Base-by-base conservation (phyloP, 495 filamentous ascomycete genomes). In the Penicillium fimorum region DNA sequence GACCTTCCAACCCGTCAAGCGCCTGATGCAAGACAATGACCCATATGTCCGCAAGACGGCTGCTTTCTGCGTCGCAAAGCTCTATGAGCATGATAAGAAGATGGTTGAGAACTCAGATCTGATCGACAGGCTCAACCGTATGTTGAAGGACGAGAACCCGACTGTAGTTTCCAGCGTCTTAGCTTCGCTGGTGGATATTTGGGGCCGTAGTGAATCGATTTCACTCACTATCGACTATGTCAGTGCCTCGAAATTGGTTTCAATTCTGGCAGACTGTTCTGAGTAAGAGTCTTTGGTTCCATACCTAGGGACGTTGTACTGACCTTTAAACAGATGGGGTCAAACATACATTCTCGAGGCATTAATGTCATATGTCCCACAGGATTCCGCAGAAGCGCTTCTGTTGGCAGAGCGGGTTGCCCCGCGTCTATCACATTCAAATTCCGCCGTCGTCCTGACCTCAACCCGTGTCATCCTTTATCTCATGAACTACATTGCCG, bases 291-390 rank as follows among this genome's bases (percentile, higher is more conserved):
- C 45, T 62, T 46, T 60, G 3, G 18, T 11, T 11, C 49, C 1
- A 17, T 30, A 38, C 27, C 1, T 37, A 29, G 13, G 0, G 12
- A 22, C 2, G 10, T 5, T 11, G 29, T 47, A 42, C 71, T 82
- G 64, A 80, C 58, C 15, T 18, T 18, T n/a, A 25, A 13, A 45
- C 58, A 96, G 92, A 82, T 99, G 94, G 94, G 93, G 95, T 44
- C 94, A 99, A 76, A 95, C 92, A 40, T 99, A 99, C 67, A 99
- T 99, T 55, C 83, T 99, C 10, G 94, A 99, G 74, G 91, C 94
- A 9, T 81, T 99, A 57, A 99, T 97, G 91, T 92, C 91, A 15
- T 97, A 99, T 73, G 89, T 97, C 35, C 94, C 94, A 10, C 92
- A 96, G 73, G 92, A 97, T 62, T 83, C 86, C 2, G 78, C 83